Evolutionary conservation across 176 grass and related monocot species (phyloP), one percentile per base, ranked within the genome.

Genomic region (Lolium perenne): DNA sequence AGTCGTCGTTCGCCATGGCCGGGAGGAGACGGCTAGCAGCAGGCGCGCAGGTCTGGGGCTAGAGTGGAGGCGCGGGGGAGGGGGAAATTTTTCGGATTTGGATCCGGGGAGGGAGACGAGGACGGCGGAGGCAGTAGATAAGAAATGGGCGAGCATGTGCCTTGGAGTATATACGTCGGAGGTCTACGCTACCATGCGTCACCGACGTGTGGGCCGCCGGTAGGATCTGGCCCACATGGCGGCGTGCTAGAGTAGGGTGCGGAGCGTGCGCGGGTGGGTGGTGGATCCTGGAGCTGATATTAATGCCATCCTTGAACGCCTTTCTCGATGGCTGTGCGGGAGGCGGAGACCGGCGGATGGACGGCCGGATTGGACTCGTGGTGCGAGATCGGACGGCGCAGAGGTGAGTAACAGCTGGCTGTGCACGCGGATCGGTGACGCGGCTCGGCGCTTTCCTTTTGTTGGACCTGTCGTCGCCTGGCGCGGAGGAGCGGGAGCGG

Each of bases 381-480:
- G 10, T 3, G 26, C 1, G 17, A 45, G 23, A 94, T 97, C 86
- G 80, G 72, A 92, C 3, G 84, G 83, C 1, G 4, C 1, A 20
- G 35, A 84, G 3, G 71, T 8, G 15, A 3, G 48, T 1, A 0
- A 0, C 15, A 6, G 25, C 38, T 38, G 20, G 77, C 41, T 10
- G 22, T 47, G 70, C 83, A 74, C 83, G 73, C 86, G 88, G 94
- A 97, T 97, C 76, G 83, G 16, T 92, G 92, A 92, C 88, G 38
- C 62, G 26, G 45, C 70, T 50, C 23, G 7, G 53, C 61, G 75
- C 67, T 85, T 79, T 83, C 17, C 67, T 85, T 79, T 83, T 21
- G 38, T 4, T 80, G 6, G 38, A 60, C 57, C 59, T 80, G 53
- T 80, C 76, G 77, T 76, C 73, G 8, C 23, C 73, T 48, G 77